Percentiles rank a stretch among this genome's conserved stretches.
phyloP scores from a whole-genome alignment of 768 basidiomycete genomes.

The Strobilomyces dryophilus region DNA sequence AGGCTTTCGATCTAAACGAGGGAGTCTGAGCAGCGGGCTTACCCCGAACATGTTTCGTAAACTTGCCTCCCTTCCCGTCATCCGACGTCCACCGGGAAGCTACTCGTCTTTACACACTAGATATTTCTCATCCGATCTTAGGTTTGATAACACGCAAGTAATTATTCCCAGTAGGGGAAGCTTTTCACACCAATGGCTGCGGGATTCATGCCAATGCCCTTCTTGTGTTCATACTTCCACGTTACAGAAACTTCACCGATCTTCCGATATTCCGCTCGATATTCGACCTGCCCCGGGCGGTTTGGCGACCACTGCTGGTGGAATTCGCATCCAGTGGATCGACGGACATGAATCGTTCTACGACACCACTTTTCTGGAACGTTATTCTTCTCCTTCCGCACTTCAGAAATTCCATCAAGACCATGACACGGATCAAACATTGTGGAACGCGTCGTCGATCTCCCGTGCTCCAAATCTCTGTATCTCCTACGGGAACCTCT shows the following conservation, averaged over 20 bases:
- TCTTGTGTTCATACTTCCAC: slow-evolving; percentile 75
- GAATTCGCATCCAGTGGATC: slow-evolving; percentile 51
- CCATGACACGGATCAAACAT: slow-evolving; percentile 23
- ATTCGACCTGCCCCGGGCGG: slow-evolving; percentile 43
- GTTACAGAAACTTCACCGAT: slow-evolving; percentile 68
- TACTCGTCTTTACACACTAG: background rate
- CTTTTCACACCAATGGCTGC: slow-evolving; percentile 74
- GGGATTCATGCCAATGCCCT: slow-evolving; percentile 78
- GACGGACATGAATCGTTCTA: slow-evolving; percentile 62
- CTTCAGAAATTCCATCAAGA: slow-evolving; percentile 46
- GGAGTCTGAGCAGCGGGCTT: too few species aligned
- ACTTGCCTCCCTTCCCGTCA: background rate
- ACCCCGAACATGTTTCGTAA: slow-evolving; percentile 8
- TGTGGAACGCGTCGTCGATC: slow-evolving; percentile 47
- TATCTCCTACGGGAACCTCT: slow-evolving; percentile 51
- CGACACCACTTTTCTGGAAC: slow-evolving; percentile 42
- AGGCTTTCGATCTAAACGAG: slow-evolving; percentile 29
- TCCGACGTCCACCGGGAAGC: background rate
- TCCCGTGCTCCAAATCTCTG: slow-evolving; percentile 41
- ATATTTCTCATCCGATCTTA: slow-evolving; percentile 7
- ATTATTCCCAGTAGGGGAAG: slow-evolving; percentile 34
- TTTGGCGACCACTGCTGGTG: slow-evolving; percentile 39
- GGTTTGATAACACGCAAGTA: slow-evolving; percentile 11
- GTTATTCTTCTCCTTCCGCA: slow-evolving; percentile 38
- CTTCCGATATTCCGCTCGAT: slow-evolving; percentile 58